Evolutionary conservation across 441 rosid genomes (phyloP).

Genomic region (Euphorbia celastroides): DNA sequence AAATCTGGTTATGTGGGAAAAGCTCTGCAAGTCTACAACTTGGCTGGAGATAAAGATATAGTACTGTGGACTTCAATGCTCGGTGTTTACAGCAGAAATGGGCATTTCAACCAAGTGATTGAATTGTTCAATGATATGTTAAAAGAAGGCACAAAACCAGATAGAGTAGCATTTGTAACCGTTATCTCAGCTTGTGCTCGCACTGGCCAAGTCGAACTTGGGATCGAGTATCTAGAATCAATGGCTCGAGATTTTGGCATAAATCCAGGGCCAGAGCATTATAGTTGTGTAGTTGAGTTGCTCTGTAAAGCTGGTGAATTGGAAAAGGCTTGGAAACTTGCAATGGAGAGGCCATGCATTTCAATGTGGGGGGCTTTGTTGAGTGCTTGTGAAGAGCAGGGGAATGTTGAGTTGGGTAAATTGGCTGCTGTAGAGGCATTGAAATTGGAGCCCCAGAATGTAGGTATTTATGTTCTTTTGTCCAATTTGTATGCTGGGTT

Average conservation of each 20-base stretch:
- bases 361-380: conserved; percentile 57
- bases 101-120: conserved; percentile 37
- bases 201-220: conserved; percentile 45
- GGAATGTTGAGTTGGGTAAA: conserved; percentile 40
- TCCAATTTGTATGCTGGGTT: conserved; percentile 49
- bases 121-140: conserved; percentile 37
- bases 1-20: conserved; percentile 42
- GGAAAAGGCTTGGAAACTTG: conserved; percentile 40
- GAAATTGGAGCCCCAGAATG: conserved; percentile 43
- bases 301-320: conserved; percentile 50
- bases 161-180: conserved; percentile 42
- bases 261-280: conserved; percentile 43
- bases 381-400: conserved; percentile 34
- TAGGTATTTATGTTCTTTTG: conserved; percentile 38
- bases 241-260: conserved; percentile 32
- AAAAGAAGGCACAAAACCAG: conserved; percentile 36
- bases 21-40: conserved; percentile 39
- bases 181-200: conserved; percentile 54
- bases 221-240: conserved; percentile 39
- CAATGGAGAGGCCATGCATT: conserved; percentile 24
- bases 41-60: conserved; percentile 34
- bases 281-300: conserved; percentile 49
- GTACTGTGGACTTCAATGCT: conserved; percentile 62
- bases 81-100: conserved; percentile 41
- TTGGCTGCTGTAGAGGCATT: conserved; percentile 50